phyloP scores from a whole-genome alignment of 805 yeast species.

The Kazachstania viticola region DNA sequence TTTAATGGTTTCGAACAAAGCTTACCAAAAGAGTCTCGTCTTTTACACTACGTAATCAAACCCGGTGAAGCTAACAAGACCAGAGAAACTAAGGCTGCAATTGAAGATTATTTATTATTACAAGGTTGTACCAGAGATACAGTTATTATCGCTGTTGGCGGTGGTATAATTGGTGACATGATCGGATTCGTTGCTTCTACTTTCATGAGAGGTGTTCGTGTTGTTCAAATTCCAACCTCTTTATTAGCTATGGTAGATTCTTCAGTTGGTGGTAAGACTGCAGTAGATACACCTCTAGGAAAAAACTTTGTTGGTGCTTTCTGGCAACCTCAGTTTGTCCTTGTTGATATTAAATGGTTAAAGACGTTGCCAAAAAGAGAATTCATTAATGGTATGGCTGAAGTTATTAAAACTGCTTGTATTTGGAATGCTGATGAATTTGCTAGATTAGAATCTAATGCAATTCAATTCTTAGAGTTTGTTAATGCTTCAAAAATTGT shows the following conservation, averaged over 20 bases:
- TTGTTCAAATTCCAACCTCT: constrained; percentile 89
- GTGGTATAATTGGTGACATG: constrained; percentile 99
- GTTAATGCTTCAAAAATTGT: constrained; percentile 32
- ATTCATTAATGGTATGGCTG: constrained; percentile 96
- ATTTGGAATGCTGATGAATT: constrained; percentile 92
- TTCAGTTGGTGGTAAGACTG: constrained; percentile 96
- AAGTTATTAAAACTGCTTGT: constrained; percentile 95
- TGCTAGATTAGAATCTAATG: constrained; percentile 66
- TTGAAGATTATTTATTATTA: constrained; percentile 75
- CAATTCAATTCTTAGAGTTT: constrained; percentile 56
- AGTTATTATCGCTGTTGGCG: constrained; percentile 88
- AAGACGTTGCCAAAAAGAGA: constrained; percentile 86
- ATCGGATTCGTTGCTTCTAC: constrained; percentile 98
- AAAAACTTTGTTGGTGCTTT: constrained; percentile 94
- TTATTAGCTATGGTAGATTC: constrained; percentile 95
- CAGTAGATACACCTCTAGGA: constrained; percentile 92
- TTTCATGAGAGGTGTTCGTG: constrained; percentile 94
- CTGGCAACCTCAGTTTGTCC: constrained; percentile 88
- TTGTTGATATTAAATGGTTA: constrained; percentile 79
- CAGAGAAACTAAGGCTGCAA: constrained; percentile 79
- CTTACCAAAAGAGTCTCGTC: constrained; percentile 45
- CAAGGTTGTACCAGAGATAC: constrained; percentile 95
- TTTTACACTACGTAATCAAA: constrained; percentile 62
- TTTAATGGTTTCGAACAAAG: constrained; percentile 30
- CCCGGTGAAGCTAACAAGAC: constrained; percentile 93